Evolutionary conservation across 495 filamentous ascomycete genomes (phyloP), one percentile per base, ranked within the genome.

Genomic region (Penicillium cosmopolitanum): DNA sequence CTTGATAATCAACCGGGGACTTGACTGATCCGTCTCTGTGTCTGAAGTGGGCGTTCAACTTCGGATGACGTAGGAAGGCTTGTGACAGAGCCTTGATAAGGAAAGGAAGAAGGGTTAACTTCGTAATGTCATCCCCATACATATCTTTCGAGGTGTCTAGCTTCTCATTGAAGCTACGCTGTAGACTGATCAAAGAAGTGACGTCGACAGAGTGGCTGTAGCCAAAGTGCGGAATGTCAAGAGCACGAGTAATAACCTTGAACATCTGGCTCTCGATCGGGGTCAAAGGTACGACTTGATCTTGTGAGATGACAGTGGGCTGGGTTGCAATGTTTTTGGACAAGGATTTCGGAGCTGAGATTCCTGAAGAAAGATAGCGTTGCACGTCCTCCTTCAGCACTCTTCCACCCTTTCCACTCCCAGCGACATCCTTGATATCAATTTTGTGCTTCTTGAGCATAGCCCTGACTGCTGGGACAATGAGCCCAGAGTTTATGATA

Each of bases 171-270:
- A 44, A 44, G 13, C 16, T 19, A 4, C 42, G 15, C 5, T 13
- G 42, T 4, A 44, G 42, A 44, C n/a, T 44, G 16, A 13, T 44
- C 42, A 44, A 19, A 44, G 42, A 12, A 44, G 42, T 44, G 16
- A 44, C 16, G 42, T 44, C 42, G 42, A 44, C 42, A 44, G 42
- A 44, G 16, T 44, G 42, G 16, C 42, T 44, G 16, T 44, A 44
- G n/a, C 42, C 42, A 44, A 44, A 44, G 3, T 44, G 42, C 16
- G 42, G 42, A 19, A 44, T 44, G 6, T 13, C 16, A 19, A 44
- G 42, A 44, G 42, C 42, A 44, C 42, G n/a, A 44, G 42, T 44
- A 16, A 44, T 44, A 13, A 44, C 42, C 42, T 44, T 44, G 42
- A 44, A 44, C 42, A 44, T 44, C 4, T 44, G 42, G 16, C 4